Percentiles rank a stretch among this genome's conserved stretches.
These are phyloP conservation scores for Raffaelea deltoideospora DNA, from an alignment of 2,329 filamentous ascomycete genomes.

Conservation along the genomic window DNA sequence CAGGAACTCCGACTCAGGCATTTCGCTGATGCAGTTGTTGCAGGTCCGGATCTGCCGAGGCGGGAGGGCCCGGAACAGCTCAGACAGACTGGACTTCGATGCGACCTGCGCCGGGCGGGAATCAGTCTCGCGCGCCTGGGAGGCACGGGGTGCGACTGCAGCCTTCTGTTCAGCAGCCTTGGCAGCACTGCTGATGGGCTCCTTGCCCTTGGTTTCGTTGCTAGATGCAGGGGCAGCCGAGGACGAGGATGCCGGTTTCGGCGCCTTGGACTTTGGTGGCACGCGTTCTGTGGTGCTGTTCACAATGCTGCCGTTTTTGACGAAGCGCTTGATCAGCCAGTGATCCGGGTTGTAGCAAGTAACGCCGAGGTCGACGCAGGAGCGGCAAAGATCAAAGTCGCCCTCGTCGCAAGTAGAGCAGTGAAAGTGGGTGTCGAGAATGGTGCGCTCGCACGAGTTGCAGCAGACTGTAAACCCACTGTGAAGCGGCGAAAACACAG, in stretches of 20 bases:
- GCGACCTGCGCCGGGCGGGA: too few relatives aligned
- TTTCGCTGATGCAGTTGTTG: constrained; percentile 51
- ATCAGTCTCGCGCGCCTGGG: too few relatives aligned
- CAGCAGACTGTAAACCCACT: constrained; percentile 72
- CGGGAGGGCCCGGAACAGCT: not conserved
- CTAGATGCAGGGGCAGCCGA: too few relatives aligned
- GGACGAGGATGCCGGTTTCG: too few relatives aligned
- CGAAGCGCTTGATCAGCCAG: constrained; percentile 86
- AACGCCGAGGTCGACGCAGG: constrained; percentile 60
- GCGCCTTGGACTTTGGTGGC: constrained; percentile 38
- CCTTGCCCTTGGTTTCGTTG: constrained; percentile 4
- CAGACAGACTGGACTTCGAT: not conserved
- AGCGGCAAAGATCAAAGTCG: constrained; percentile 82
- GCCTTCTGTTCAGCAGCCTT: too few relatives aligned
- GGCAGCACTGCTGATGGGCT: not conserved
- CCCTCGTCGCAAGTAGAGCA: constrained; percentile 87
- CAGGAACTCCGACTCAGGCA: constrained; percentile 65
- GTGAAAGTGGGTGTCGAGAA: constrained; percentile 78
- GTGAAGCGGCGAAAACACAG: not conserved
- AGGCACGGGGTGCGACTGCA: too few relatives aligned
- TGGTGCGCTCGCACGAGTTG: constrained; percentile 71
- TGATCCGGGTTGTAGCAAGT: constrained; percentile 68
- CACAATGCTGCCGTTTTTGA: constrained; percentile 63
- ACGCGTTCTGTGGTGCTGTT: constrained; percentile 78
- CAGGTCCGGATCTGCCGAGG: constrained; percentile 42